phyloP scores from a whole-genome alignment of 345 rosid genomes.

The Eucalyptus paniculata region DNA sequence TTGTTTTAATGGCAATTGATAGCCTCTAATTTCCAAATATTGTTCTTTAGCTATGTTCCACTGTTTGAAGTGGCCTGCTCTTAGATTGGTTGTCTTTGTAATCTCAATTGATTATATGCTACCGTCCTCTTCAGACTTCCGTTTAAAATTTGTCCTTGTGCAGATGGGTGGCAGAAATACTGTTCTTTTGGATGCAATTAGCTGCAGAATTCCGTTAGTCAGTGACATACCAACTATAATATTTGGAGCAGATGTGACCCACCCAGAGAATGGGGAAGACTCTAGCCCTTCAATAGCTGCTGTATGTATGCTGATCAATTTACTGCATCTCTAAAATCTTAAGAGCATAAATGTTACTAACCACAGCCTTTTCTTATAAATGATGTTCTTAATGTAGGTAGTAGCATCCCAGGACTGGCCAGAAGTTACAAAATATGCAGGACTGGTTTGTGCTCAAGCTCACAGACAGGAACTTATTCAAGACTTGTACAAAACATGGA shows the following conservation, averaged over 20 bases:
- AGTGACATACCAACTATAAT: constrained; percentile 97
- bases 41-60: neutral
- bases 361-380: neutral
- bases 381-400: constrained; percentile 35
- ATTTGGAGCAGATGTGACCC: constrained; percentile 98
- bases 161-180: constrained; percentile 99
- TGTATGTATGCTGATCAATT: constrained; percentile 12
- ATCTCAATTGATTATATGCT: neutral
- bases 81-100: neutral
- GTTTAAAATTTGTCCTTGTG: neutral
- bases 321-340: neutral
- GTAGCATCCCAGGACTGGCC: constrained; percentile 99
- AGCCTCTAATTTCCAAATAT: neutral
- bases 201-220: constrained; percentile 93
- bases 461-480: constrained; percentile 98
- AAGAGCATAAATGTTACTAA: neutral
- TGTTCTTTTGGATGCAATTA: constrained; percentile 90
- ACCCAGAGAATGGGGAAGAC: constrained; percentile 99
- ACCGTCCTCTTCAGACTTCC: neutral
- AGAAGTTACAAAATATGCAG: constrained; percentile 97
- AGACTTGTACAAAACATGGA: constrained; percentile 97
- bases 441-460: constrained; percentile 99
- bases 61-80: neutral
- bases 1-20: neutral
- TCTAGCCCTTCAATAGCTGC: constrained; percentile 99